These are phyloP conservation scores for Fragaria ananassa DNA, from an alignment of 306 rosid genomes.

Conservation along the genomic window DNA sequence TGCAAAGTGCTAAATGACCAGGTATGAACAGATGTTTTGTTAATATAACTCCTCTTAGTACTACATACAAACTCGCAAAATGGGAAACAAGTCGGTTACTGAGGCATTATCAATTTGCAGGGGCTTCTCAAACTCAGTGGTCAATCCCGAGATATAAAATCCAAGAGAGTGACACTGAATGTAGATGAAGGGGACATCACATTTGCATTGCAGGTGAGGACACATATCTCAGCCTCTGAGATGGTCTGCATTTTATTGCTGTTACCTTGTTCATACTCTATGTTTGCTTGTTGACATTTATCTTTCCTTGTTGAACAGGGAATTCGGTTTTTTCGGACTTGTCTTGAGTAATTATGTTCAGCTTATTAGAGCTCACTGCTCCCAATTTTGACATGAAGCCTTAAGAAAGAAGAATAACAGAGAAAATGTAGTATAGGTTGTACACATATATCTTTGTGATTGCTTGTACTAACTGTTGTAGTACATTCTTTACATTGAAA, in stretches of 20 bases:
- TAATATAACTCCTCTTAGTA: neutral
- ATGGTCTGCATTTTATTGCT: neutral
- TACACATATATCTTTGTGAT: conserved; percentile 9
- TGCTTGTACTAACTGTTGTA: conserved; percentile 1
- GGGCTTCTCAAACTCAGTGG: conserved; percentile 88
- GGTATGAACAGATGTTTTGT: conserved; percentile 33
- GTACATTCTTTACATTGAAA: conserved; percentile 8
- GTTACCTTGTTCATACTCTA: neutral
- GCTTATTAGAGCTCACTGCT: neutral
- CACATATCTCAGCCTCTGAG: neutral
- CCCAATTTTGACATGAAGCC: conserved; percentile 8
- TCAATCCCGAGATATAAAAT: conserved; percentile 66
- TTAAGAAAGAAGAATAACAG: neutral
- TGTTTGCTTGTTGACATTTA: conserved; percentile 6
- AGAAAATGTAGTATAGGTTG: conserved; percentile 3
- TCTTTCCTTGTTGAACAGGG: conserved; percentile 51
- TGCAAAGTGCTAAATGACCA: conserved; percentile 80
- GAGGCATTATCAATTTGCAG: conserved; percentile 35
- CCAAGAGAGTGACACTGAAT: conserved; percentile 60
- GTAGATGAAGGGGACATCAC: conserved; percentile 68
- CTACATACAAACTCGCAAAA: neutral
- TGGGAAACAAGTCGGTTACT: neutral
- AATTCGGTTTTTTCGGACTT: conserved; percentile 75
- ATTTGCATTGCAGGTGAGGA: conserved; percentile 73
- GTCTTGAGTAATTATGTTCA: conserved; percentile 49